Evolutionary conservation across 208 protist species (phyloP), one percentile per base, ranked within the genome.

Genomic region (Herpetomonas tarakana): DNA sequence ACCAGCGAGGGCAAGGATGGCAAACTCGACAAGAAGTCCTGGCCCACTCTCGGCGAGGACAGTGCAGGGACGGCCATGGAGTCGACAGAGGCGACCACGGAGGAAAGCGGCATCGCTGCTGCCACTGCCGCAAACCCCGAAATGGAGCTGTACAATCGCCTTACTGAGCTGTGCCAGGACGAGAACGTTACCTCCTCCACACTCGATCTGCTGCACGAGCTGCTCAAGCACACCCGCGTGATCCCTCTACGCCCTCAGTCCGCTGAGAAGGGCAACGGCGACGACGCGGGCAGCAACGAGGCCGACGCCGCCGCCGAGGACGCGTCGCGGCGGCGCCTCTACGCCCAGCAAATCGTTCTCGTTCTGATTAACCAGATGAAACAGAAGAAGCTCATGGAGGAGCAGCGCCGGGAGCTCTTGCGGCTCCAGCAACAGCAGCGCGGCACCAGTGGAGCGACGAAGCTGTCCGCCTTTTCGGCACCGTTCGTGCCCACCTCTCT

Each of bases 321-420:
- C 12, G 63, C 60, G 18, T 54, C 65, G 16, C 64, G 71, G 7
- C 76, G 81, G 12, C 76, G 77, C 30, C 70, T 76, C 59, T 88
- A 84, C 65, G 74, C 71, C 21, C 77, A 85, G 72, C 81, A 88
- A 56, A 62, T 85, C 47, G 71, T 88, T 39, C 60, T 88, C 38
- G 68, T 82, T 7, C 57, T 88, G 24, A 67, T 88, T 25, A 85
- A 84, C 50, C 70, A 81, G 27, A 47, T 88, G 24, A 67, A 66
- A 58, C 65, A 83, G 64, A 57, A 85, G 61, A 84, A 85, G 62
- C 21, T 73, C 22, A 47, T 52, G n/a, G 74, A 81, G 51, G 71
- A 80, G 56, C 52, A 29, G 19, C 28, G 38, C 22, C 26, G 22
- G 21, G 28, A n/a, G 27, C 7, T 11, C 4, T 64, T 51, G 22